Evolutionary conservation across 306 rosid species (phyloP).

Genomic region (Fragaria iinumae): DNA sequence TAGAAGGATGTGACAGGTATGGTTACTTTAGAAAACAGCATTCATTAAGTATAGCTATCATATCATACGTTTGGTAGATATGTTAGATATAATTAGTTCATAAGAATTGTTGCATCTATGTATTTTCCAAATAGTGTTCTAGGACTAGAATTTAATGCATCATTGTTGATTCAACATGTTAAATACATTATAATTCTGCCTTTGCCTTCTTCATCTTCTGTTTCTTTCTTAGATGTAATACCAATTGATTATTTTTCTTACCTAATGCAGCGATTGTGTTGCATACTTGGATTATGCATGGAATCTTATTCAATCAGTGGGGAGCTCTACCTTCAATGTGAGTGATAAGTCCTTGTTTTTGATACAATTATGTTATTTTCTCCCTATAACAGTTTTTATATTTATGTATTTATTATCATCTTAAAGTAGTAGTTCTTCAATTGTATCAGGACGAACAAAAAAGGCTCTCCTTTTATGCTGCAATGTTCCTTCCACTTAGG

Average conservation of each 20-base stretch:
- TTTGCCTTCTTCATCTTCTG: background rate
- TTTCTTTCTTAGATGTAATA: background rate
- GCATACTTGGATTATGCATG: slow-evolving; percentile 55
- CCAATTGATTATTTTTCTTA: background rate
- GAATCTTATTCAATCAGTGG: slow-evolving; percentile 64
- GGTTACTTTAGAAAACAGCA: background rate
- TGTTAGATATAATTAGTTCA: background rate
- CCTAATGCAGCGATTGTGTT: slow-evolving; percentile 54
- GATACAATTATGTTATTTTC: background rate
- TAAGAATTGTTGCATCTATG: too few relatives aligned
- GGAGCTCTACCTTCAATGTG: slow-evolving; percentile 57
- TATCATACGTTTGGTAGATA: background rate
- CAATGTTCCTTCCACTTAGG: slow-evolving; percentile 76
- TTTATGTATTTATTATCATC: background rate
- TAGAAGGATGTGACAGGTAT: slow-evolving; percentile 78
- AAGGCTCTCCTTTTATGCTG: slow-evolving; percentile 69
- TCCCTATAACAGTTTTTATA: background rate
- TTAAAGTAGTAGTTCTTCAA: background rate
- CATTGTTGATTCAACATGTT: background rate
- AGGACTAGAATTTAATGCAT: background rate
- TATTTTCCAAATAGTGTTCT: background rate
- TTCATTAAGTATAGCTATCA: background rate
- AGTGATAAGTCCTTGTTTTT: slow-evolving; percentile 33
- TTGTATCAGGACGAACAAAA: slow-evolving; percentile 65
- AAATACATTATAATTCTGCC: background rate